Evolutionary conservation across 2,329 filamentous ascomycete genomes (phyloP).

Genomic region (Arthroderma uncinatum): DNA sequence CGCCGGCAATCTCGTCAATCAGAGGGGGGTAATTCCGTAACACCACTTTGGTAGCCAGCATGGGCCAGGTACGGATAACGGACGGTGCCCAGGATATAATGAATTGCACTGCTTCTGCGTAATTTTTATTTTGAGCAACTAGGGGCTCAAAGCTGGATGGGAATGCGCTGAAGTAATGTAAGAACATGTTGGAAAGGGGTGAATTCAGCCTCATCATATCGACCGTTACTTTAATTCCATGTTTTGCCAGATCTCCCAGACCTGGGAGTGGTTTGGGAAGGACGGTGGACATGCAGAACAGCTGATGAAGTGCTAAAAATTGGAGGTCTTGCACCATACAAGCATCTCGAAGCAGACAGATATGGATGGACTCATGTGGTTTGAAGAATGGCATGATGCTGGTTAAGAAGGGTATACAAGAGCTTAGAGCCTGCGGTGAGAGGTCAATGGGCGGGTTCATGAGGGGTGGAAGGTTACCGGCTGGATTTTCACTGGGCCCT

Average conservation of each 20-base stretch:
- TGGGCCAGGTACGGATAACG: constrained; percentile 35
- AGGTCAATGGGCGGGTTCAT: neutral
- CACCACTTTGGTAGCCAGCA: constrained; percentile 25
- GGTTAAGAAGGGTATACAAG: neutral
- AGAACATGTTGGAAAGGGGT: constrained; percentile 29
- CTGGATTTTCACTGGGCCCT: neutral
- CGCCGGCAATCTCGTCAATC: constrained; percentile 44
- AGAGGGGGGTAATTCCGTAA: constrained; percentile 42
- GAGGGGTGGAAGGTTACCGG: neutral
- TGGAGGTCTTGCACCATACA: constrained; percentile 47
- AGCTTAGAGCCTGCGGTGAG: neutral
- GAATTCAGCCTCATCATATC: constrained; percentile 39
- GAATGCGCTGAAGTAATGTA: constrained; percentile 40
- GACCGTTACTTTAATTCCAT: constrained; percentile 29
- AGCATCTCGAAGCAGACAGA: constrained; percentile 45
- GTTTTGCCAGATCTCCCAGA: constrained; percentile 21
- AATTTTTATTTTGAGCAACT: constrained; percentile 24
- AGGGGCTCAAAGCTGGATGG: constrained; percentile 29
- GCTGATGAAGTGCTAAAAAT: constrained; percentile 55
- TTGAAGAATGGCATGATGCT: neutral
- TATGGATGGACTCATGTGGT: neutral
- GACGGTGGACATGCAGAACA: constrained; percentile 49
- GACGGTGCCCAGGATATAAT: constrained; percentile 39
- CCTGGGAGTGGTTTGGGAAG: constrained; percentile 28
- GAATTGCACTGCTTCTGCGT: constrained; percentile 23